Evolutionary conservation across 352 stramenopile species (phyloP).

Genomic region (Pythium myriotylum): DNA sequence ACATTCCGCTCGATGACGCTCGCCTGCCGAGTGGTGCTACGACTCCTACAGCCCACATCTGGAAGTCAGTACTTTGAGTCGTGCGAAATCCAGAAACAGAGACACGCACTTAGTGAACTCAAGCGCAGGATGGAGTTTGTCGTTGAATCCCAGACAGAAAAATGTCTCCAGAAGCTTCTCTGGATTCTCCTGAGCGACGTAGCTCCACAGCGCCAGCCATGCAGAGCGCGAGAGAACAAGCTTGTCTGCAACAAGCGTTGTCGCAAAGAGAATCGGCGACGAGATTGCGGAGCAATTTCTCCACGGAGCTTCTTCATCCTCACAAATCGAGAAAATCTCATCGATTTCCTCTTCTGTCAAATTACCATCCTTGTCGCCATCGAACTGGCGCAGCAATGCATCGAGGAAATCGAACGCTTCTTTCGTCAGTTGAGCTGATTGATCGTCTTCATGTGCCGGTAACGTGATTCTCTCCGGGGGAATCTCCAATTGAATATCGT

Average conservation of each 20-base stretch:
- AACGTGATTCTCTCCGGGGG: slow-evolving; percentile 62
- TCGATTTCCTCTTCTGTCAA: slow-evolving; percentile 69
- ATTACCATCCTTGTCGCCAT: slow-evolving; percentile 80
- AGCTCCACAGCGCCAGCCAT: slow-evolving; percentile 76
- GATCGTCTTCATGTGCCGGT: slow-evolving; percentile 60
- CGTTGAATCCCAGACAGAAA: slow-evolving; percentile 85
- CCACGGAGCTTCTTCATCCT: slow-evolving; percentile 71
- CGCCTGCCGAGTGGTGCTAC: slow-evolving; percentile 55
- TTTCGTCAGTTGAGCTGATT: slow-evolving; percentile 78
- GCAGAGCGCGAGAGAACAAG: slow-evolving; percentile 52
- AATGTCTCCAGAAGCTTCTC: slow-evolving; percentile 74
- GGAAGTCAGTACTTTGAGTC: not conserved
- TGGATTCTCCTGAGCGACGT: slow-evolving; percentile 76
- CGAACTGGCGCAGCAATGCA: slow-evolving; percentile 81
- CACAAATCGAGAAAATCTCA: slow-evolving; percentile 85
- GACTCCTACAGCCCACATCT: slow-evolving; percentile 34
- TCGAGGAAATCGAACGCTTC: slow-evolving; percentile 71
- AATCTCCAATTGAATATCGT: slow-evolving; percentile 79
- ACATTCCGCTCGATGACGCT: slow-evolving; percentile 69
- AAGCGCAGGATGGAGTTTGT: slow-evolving; percentile 64
- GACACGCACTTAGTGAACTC: slow-evolving; percentile 54
- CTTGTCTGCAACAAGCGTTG: slow-evolving; percentile 53
- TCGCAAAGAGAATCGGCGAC: slow-evolving; percentile 59
- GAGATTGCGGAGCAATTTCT: slow-evolving; percentile 61
- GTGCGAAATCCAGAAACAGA: not conserved